Evolutionary conservation across 352 stramenopile genomes (phyloP).

Genomic region (Achlya hypogyna): DNA sequence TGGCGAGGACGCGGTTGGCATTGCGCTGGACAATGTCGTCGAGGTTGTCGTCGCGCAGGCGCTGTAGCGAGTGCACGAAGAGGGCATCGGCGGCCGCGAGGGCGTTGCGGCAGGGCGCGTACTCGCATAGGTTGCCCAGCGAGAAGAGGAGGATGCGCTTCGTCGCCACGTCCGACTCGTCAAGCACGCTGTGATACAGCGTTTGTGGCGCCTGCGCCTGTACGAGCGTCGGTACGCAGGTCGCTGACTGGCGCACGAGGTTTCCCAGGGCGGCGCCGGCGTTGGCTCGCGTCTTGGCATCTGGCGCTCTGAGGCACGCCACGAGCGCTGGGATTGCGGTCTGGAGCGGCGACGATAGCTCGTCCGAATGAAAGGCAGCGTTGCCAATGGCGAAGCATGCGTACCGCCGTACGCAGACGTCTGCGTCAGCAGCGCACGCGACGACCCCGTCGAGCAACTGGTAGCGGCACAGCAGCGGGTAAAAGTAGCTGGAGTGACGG

Average conservation of each 20-base stretch:
- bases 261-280: conserved; percentile 87
- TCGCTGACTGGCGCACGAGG: conserved; percentile 83
- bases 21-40: conserved; percentile 61
- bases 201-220: conserved; percentile 40
- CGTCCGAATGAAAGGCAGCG: conserved; percentile 81
- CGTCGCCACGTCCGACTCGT: conserved; percentile 47
- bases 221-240: conserved; percentile 66
- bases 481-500: conserved; percentile 85
- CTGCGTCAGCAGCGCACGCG: conserved; percentile 38
- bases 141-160: conserved; percentile 87
- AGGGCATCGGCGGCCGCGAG: conserved; percentile 31
- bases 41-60: conserved; percentile 47
- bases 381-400: conserved; percentile 93
- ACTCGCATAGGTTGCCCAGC: conserved; percentile 84
- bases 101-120: conserved; percentile 52
- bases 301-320: conserved; percentile 52
- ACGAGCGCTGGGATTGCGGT: conserved; percentile 55
- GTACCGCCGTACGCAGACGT: conserved; percentile 85
- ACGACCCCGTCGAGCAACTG: conserved; percentile 57
- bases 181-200: conserved; percentile 60
- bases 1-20: conserved; percentile 53
- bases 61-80: conserved; percentile 39
- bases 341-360: conserved; percentile 64
- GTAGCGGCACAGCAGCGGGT: conserved; percentile 25
- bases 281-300: conserved; percentile 90